A percentile compares a stretch with the other conserved stretches of the same genome.
Conservation (phyloP, 2,329 filamentous ascomycete genomes). For the Neonectria ditissima region DNA sequence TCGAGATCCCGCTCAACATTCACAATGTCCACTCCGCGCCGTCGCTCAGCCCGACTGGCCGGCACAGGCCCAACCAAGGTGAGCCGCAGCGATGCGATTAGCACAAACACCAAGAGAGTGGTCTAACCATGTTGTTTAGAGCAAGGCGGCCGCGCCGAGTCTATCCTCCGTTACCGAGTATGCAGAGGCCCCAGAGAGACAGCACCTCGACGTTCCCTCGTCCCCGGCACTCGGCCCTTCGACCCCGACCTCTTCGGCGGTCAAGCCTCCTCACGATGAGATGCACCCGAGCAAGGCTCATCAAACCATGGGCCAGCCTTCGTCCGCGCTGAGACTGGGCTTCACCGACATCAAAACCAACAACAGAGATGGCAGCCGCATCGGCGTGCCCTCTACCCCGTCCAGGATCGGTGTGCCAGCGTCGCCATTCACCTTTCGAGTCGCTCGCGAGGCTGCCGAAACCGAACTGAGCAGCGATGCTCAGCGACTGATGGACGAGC, state of each 20-base stretch:
- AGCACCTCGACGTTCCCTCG: constrained; percentile 49
- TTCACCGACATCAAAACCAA: constrained; percentile 80
- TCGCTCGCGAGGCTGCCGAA: constrained; percentile 66
- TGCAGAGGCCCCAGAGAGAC: constrained; percentile 52
- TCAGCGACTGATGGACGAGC: constrained; percentile 71
- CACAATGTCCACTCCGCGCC: constrained; percentile 56
- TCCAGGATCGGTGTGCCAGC: constrained; percentile 68
- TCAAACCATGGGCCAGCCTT: constrained; percentile 78
- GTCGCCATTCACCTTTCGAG: constrained; percentile 76
- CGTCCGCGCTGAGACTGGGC: constrained; percentile 84
- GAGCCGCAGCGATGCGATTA: constrained; percentile 33
- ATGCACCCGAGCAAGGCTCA: constrained; percentile 93
- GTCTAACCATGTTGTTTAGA: constrained; percentile 38
- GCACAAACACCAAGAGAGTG: constrained; percentile 19
- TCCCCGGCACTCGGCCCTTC: constrained; percentile 52
- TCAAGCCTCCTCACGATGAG: constrained; percentile 80
- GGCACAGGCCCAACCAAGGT: constrained; percentile 52
- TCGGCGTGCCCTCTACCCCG: constrained; percentile 68
- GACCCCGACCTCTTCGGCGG: constrained; percentile 74
- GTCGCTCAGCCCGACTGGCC: constrained; percentile 59
- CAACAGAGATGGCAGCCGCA: constrained; percentile 58
- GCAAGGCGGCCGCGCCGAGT: constrained; percentile 47
- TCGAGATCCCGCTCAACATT: constrained; percentile 29
- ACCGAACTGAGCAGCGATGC: constrained; percentile 71
- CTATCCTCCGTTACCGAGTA: constrained; percentile 59